A percentile compares a stretch with the other conserved stretches of the same genome.
phyloP scores from a whole-genome alignment of 768 basidiomycete genomes.

The Brasilioporus rufonigricans region DNA sequence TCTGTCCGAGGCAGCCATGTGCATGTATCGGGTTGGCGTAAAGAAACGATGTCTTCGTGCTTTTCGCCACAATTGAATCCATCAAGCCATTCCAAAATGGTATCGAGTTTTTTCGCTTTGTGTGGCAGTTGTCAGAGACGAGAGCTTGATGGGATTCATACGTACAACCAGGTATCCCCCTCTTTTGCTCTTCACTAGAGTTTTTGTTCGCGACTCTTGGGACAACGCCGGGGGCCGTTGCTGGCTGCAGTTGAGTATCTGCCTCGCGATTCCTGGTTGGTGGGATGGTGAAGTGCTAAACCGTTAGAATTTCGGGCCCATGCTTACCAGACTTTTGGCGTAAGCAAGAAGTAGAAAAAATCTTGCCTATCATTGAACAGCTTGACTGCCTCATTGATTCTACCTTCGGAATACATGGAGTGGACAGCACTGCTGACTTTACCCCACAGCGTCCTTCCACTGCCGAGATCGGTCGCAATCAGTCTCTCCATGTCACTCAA shows the following conservation, averaged over 20 bases:
- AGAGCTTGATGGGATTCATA: too few relatives aligned
- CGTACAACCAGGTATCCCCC: too few relatives aligned
- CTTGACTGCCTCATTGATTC: not conserved
- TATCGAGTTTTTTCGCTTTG: not conserved
- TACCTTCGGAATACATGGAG: not conserved
- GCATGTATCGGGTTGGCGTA: constrained; percentile 6
- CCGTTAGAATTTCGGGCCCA: not conserved
- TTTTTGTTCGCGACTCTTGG: too few relatives aligned
- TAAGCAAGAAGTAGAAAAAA: not conserved
- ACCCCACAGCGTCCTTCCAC: not conserved
- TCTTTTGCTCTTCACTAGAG: too few relatives aligned
- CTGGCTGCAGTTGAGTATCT: not conserved
- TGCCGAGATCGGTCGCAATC: not conserved
- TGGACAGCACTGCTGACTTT: not conserved
- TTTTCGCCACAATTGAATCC: not conserved
- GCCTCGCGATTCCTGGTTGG: not conserved
- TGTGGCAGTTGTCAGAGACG: too few relatives aligned
- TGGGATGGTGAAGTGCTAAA: not conserved
- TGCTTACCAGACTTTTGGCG: not conserved
- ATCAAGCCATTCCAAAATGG: not conserved
- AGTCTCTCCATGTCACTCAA: not conserved
- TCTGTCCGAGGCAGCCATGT: constrained; percentile 1
- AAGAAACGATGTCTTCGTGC: not conserved
- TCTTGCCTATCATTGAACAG: not conserved
- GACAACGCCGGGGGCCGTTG: not conserved